phyloP scores from a whole-genome alignment of 495 filamentous ascomycete genomes.

The Cercophora sp. region DNA sequence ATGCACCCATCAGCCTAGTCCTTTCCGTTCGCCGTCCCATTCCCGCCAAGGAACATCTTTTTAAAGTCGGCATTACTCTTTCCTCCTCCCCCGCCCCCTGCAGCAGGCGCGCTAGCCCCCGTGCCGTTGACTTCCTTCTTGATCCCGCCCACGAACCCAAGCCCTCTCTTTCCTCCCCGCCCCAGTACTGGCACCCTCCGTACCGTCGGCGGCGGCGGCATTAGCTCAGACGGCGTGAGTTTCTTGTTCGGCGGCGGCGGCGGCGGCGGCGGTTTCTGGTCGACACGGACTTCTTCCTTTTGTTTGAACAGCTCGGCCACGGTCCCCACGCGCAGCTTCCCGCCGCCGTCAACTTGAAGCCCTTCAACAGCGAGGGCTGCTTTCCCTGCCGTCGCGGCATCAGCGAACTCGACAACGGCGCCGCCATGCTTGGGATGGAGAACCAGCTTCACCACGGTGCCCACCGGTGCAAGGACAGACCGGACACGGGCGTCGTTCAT shows the following conservation, averaged over 20 bases:
- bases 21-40: not conserved
- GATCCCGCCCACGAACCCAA: constrained; percentile 39
- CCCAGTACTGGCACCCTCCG: constrained; percentile 58
- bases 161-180: constrained; percentile 54
- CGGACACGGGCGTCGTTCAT: constrained; percentile 67
- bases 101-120: constrained; percentile 20
- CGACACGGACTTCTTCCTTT: constrained; percentile 50
- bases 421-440: constrained; percentile 77
- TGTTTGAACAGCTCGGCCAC: constrained; percentile 63
- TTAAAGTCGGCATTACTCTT: constrained; percentile 64
- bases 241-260: constrained; percentile 35
- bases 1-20: not conserved
- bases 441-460: constrained; percentile 58
- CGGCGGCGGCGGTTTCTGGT: constrained; percentile 45
- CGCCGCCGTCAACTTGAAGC: constrained; percentile 59
- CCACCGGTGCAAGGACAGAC: constrained; percentile 60
- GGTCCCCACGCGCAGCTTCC: constrained; percentile 64
- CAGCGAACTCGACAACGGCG: constrained; percentile 79
- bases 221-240: constrained; percentile 30
- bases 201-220: constrained; percentile 51
- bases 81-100: constrained; percentile 23
- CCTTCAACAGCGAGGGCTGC: constrained; percentile 72
- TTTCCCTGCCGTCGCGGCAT: constrained; percentile 66
- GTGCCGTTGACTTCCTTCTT: constrained; percentile 33
- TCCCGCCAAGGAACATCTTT: constrained; percentile 16